These are phyloP conservation scores for Lachnellula cervina DNA, from an alignment of 2,329 filamentous ascomycete genomes.

Conservation along the genomic window DNA sequence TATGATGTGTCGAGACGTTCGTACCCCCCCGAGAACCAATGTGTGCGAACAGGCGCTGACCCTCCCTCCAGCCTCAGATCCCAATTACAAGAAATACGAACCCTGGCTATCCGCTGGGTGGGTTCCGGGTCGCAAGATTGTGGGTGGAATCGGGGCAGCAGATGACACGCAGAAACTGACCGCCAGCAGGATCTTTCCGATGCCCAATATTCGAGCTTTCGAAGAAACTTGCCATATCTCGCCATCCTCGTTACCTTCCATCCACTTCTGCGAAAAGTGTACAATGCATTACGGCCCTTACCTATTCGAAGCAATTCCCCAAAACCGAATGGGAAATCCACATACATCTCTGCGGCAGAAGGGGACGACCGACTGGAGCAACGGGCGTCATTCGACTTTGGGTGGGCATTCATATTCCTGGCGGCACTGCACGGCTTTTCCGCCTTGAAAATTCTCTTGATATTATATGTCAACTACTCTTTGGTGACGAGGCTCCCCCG, in stretches of 20 bases:
- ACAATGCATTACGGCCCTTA: conserved; percentile 46
- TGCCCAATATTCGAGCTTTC: conserved; percentile 78
- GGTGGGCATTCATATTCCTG: conserved; percentile 77
- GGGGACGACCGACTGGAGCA: conserved; percentile 59
- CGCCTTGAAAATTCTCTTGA: conserved; percentile 71
- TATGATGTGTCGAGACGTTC: conserved; percentile 79
- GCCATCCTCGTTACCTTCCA: conserved; percentile 69
- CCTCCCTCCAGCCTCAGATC: conserved; percentile 61
- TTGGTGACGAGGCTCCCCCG: conserved; percentile 70
- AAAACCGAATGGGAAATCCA: conserved; percentile 31
- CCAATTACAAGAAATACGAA: conserved; percentile 72
- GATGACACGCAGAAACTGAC: conserved; percentile 11
- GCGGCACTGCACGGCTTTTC: conserved; percentile 80
- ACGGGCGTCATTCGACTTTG: conserved; percentile 75
- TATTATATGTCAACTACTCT: conserved; percentile 77
- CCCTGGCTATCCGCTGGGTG: conserved; percentile 72
- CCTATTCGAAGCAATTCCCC: conserved; percentile 18
- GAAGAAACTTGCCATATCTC: conserved; percentile 80
- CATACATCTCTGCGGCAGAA: conserved; percentile 36
- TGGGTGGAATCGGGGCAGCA: conserved; percentile 37
- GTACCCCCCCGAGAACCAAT: conserved; percentile 27
- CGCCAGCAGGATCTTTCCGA: conserved; percentile 74
- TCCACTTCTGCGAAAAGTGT: conserved; percentile 69
- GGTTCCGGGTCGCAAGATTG: conserved; percentile 87
- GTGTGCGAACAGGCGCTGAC: conserved; percentile 10